Evolutionary conservation across 2,329 filamentous ascomycete genomes (phyloP).

Genomic region (Phialophora verrucosa): DNA sequence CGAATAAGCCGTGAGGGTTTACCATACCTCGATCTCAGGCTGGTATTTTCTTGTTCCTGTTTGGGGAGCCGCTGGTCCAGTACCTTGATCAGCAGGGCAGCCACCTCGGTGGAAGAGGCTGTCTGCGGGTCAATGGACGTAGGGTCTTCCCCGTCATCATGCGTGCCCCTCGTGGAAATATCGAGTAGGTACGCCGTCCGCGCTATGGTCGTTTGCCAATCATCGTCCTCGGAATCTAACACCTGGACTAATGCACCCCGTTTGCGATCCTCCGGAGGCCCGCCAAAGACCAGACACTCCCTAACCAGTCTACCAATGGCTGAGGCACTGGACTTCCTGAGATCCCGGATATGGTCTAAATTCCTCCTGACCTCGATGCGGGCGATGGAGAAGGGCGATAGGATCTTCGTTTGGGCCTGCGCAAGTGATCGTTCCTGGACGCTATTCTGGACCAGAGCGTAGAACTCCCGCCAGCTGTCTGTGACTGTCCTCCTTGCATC

Average conservation of each 20-base stretch:
- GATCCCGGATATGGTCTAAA: constrained; percentile 70
- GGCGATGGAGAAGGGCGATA: constrained; percentile 78
- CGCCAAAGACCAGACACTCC: constrained; percentile 75
- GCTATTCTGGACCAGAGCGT: constrained; percentile 76
- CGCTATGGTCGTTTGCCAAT: constrained; percentile 77
- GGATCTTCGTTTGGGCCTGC: constrained; percentile 72
- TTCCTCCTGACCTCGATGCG: constrained; percentile 77
- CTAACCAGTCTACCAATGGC: constrained; percentile 86
- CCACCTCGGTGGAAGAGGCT: constrained; percentile 31
- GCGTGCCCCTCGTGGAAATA: constrained; percentile 49
- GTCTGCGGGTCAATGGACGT: constrained; percentile 26
- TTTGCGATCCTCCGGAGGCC: constrained; percentile 44
- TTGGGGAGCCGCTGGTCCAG: constrained; percentile 71
- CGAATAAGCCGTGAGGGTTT: constrained; percentile 75
- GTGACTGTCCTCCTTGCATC: constrained; percentile 43
- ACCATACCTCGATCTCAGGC: constrained; percentile 69
- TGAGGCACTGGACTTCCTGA: constrained; percentile 81
- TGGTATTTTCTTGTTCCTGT: constrained; percentile 65
- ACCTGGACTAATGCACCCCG: constrained; percentile 28
- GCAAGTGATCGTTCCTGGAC: constrained; percentile 73
- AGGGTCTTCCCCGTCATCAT: constrained; percentile 19
- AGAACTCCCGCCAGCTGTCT: constrained; percentile 68
- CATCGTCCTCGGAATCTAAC: constrained; percentile 54
- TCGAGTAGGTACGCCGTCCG: constrained; percentile 85
- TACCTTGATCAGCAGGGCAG: constrained; percentile 59